Evolutionary conservation across 352 stramenopile species (phyloP).

Genomic region (Phytophthora pseudosyringae): DNA sequence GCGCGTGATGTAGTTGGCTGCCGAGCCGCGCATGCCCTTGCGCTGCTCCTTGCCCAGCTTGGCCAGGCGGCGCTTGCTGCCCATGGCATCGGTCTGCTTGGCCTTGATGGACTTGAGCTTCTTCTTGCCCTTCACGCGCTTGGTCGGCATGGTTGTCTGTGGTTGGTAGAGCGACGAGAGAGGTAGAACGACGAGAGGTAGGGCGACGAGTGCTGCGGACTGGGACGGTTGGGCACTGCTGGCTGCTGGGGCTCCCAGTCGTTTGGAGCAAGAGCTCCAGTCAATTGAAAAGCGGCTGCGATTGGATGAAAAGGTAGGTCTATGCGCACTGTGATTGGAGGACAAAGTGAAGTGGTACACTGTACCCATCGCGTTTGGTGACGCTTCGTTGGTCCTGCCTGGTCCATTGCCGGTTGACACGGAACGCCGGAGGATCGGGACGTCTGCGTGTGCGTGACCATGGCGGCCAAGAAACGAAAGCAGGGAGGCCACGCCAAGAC

Average conservation of each 20-base stretch:
- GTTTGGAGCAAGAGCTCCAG: constrained; percentile 22
- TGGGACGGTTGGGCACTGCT: neutral
- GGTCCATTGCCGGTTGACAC: constrained; percentile 13
- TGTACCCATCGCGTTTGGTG: constrained; percentile 3
- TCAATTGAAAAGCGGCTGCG: neutral
- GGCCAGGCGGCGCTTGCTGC: constrained; percentile 78
- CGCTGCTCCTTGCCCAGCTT: constrained; percentile 89
- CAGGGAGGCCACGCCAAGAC: constrained; percentile 35
- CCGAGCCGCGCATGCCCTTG: constrained; percentile 81
- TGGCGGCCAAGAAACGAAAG: constrained; percentile 77
- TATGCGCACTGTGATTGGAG: constrained; percentile 9
- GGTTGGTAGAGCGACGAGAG: neutral
- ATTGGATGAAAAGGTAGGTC: constrained; percentile 31
- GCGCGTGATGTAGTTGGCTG: constrained; percentile 97
- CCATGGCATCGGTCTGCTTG: constrained; percentile 87
- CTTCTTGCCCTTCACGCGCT: constrained; percentile 90
- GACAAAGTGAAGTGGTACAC: constrained; percentile 8
- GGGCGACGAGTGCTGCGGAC: neutral
- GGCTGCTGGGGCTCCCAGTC: constrained; percentile 17
- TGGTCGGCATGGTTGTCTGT: constrained; percentile 71
- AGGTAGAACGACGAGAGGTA: constrained; percentile 9
- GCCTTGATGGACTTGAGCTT: constrained; percentile 92
- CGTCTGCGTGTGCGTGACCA: constrained; percentile 10
- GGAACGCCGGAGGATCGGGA: neutral
- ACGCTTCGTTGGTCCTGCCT: constrained; percentile 8